phyloP scores from a whole-genome alignment of 495 filamentous ascomycete genomes.

The Talaromyces nanjingensis region DNA sequence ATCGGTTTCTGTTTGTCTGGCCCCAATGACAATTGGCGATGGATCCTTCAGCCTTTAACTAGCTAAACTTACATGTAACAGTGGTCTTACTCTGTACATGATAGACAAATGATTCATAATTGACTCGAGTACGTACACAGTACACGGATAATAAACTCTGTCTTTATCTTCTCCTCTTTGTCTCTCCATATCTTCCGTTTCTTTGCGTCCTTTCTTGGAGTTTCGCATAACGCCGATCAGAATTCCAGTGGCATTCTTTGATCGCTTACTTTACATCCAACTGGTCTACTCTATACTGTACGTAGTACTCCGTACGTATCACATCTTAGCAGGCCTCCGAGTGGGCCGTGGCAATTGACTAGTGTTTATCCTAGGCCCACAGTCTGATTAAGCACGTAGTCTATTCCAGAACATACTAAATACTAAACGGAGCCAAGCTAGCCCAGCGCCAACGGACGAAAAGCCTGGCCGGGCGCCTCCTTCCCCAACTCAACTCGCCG shows the following conservation, averaged over 20 bases:
- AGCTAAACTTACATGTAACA: not conserved
- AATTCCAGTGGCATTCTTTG: not conserved
- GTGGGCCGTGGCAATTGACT: not conserved
- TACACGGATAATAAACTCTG: too few species aligned
- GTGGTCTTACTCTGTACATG: too few species aligned
- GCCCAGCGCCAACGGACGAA: not conserved
- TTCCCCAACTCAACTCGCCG: slow-evolving; percentile 1
- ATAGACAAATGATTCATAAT: too few species aligned
- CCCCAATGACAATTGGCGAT: not conserved
- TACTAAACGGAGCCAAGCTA: not conserved
- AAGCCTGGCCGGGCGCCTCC: slow-evolving; percentile 1
- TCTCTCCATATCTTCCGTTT: not conserved
- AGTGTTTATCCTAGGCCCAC: not conserved
- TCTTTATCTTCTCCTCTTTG: not conserved
- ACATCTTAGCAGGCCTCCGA: not conserved
- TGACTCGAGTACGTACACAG: too few species aligned
- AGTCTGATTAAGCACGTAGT: not conserved
- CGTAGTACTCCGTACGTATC: not conserved
- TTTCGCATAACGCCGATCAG: not conserved
- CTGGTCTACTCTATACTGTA: not conserved
- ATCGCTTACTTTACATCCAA: not conserved
- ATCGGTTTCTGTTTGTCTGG: too few species aligned
- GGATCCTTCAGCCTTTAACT: not conserved
- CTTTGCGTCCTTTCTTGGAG: not conserved
- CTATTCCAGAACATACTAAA: not conserved